Base-by-base conservation (phyloP, 257 asterid genomes). In the Solanum clarkiae region DNA sequence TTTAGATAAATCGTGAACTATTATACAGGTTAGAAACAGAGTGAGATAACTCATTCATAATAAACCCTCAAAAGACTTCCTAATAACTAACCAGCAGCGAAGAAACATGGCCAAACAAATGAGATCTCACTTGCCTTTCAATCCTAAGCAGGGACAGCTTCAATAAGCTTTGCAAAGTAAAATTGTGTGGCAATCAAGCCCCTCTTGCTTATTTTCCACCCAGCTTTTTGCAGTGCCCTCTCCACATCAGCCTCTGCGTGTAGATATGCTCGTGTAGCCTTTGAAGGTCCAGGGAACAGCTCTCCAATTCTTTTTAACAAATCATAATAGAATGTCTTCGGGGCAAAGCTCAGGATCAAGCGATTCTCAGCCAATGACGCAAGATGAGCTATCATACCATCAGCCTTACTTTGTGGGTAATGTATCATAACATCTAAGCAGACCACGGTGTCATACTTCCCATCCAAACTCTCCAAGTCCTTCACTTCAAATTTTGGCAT, bases 281-380 rank as follows among this genome's bases (percentile, higher is more conserved):
- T 95, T 40, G 99, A 95, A 74, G 99, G 98, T n/a, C 99, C 99
- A 6, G 96, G 99, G 84, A 95, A 95, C 86, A 97, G 86, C 89
- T 97, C 99, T 10, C 99, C 98, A 1, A 97, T 88, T 86, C 99
- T 94, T 89, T 97, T 97, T 86, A 97, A 89, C 59, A 93, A 81
- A 90, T 84, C 91, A 80, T 97, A 97, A 87, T 94, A 97, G 65
- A 95, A 74, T 80, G 98, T 95, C 68, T 95, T 94, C 3, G 99
- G 99, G 51, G 98, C 99, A 62, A 97, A 97, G 90, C 99, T 97
- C 42, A 95, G 87, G 84, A 97, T 92, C 90, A 97, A 84, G 8
- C 98, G 97, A 22, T 91, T 87, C 91, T 97, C 92, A 9, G 98
- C 98, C 86, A 94, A 86, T 4, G 98, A 97, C 56, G 99, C 98